phyloP scores from a whole-genome alignment of 768 basidiomycete genomes.

The Hortiboletus campestris region DNA sequence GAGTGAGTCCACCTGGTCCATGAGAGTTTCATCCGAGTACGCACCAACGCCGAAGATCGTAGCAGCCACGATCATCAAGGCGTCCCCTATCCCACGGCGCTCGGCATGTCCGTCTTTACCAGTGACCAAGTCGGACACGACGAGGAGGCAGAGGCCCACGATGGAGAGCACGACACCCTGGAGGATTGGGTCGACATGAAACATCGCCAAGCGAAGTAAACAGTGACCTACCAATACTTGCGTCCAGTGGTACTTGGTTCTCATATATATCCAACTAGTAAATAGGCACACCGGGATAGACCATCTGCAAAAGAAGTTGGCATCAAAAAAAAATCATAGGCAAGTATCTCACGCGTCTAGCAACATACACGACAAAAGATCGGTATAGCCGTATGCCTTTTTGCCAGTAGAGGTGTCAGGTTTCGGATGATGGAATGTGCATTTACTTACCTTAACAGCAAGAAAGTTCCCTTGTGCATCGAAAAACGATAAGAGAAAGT shows the following conservation, averaged over 20 bases:
- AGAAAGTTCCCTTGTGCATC: conserved; percentile 87
- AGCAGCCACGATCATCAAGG: conserved; percentile 82
- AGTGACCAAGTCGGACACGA: conserved; percentile 73
- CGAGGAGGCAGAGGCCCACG: conserved; percentile 72
- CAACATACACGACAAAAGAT: conserved; percentile 87
- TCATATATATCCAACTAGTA: conserved; percentile 79
- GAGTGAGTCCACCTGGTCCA: neutral
- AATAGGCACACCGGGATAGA: conserved; percentile 84
- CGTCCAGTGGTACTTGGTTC: conserved; percentile 76
- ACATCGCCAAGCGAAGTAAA: neutral
- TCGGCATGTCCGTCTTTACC: conserved; percentile 68
- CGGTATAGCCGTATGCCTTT: conserved; percentile 80
- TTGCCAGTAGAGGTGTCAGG: neutral
- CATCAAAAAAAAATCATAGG: neutral
- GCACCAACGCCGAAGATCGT: conserved; percentile 82
- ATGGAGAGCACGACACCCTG: conserved; percentile 74
- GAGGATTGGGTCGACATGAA: neutral
- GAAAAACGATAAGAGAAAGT: conserved; percentile 73
- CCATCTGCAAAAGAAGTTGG: conserved; percentile 51
- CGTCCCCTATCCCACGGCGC: conserved; percentile 69
- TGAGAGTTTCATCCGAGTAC: conserved; percentile 25
- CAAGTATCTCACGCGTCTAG: conserved; percentile 64
- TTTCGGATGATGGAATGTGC: neutral
- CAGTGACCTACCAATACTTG: conserved; percentile 59
- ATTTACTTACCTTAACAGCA: conserved; percentile 60